A percentile compares a stretch with the other conserved stretches of the same genome.
phyloP scores from a whole-genome alignment of 805 yeast genomes.

The Candida nitratophila region DNA sequence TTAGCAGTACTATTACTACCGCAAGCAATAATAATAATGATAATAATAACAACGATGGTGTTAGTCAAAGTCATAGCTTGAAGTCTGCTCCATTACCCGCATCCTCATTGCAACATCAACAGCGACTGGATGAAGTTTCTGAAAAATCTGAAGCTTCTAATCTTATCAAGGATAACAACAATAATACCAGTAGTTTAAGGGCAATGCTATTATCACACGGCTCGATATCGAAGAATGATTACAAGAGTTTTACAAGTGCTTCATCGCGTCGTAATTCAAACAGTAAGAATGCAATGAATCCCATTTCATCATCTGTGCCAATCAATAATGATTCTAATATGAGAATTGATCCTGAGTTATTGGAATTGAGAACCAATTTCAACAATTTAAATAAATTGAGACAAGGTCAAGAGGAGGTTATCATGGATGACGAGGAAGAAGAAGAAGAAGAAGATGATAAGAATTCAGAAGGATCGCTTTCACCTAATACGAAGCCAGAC shows the following conservation, averaged over 20 bases:
- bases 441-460: neutral
- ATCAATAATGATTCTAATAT: neutral
- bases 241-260: neutral
- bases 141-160: neutral
- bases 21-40: too few species aligned
- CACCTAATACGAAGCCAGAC: too few species aligned
- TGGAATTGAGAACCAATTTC: conserved; percentile 17
- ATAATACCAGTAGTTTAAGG: neutral
- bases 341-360: conserved; percentile 17
- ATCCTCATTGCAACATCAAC: neutral
- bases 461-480: too few species aligned
- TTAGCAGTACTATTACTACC: too few species aligned
- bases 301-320: neutral
- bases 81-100: neutral
- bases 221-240: neutral
- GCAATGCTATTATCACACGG: neutral
- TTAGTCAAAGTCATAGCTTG: neutral
- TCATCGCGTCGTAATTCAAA: neutral
- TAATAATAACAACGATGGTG: neutral
- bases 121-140: neutral
- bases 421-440: conserved; percentile 1
- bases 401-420: neutral
- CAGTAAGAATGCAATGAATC: neutral
- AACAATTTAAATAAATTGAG: neutral
- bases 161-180: neutral